Evolutionary conservation across 2,329 filamentous ascomycete species (phyloP).

Genomic region (Xylaria sp.): DNA sequence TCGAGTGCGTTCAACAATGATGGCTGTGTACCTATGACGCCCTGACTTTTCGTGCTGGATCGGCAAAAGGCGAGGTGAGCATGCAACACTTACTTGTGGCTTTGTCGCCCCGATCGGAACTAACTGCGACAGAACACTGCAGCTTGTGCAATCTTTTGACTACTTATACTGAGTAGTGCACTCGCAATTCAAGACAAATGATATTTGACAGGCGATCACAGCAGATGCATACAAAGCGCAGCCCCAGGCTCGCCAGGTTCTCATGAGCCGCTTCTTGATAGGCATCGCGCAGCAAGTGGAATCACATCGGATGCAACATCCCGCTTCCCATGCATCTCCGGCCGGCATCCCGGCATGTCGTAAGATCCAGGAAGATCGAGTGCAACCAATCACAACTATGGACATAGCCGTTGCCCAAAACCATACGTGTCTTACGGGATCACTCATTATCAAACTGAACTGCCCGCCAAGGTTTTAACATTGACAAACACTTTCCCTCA

Average conservation of each 20-base stretch:
- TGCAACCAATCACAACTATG: constrained; percentile 15
- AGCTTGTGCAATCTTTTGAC: neutral
- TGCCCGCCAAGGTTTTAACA: neutral
- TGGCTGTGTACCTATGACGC: constrained; percentile 28
- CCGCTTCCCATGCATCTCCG: neutral
- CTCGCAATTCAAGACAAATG: neutral
- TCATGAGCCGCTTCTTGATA: neutral
- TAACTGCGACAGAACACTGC: neutral
- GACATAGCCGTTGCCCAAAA: constrained; percentile 3
- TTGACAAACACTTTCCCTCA: neutral
- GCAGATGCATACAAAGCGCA: neutral
- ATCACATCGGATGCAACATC: constrained; percentile 20
- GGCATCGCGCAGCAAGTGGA: constrained; percentile 11
- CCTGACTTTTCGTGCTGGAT: constrained; percentile 20
- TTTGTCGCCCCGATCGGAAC: neutral
- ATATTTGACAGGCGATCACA: neutral
- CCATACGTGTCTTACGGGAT: neutral
- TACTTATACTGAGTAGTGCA: no score
- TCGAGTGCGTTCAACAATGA: neutral
- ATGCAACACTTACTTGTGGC: neutral
- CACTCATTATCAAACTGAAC: constrained; percentile 12
- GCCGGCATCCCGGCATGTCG: constrained; percentile 10
- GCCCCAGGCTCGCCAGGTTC: neutral
- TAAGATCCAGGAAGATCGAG: constrained; percentile 11
- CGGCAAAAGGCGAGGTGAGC: constrained; percentile 10